phyloP scores from a whole-genome alignment of 1,139 yeast genomes.

The Saccharomycopsis crataegensis region DNA sequence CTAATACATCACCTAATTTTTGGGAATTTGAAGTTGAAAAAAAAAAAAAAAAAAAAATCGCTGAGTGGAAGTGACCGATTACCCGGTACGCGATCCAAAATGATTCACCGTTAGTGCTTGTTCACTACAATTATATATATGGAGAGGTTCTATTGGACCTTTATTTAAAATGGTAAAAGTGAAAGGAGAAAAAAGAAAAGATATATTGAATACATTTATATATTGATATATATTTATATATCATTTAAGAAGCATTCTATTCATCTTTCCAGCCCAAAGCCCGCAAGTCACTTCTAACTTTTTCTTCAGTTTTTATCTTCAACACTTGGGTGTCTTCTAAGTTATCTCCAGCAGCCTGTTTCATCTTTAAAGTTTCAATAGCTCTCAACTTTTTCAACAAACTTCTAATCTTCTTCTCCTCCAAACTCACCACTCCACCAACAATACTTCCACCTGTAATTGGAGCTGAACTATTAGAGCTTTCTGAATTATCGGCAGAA shows the following conservation, averaged over 20 bases:
- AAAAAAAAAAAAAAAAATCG: neutral
- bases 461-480: conserved; percentile 14
- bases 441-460: conserved; percentile 33
- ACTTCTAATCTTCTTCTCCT: conserved; percentile 88
- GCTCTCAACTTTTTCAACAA: conserved; percentile 90
- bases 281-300: conserved; percentile 64
- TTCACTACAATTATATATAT: neutral
- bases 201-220: neutral
- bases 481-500: conserved; percentile 24
- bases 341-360: conserved; percentile 76
- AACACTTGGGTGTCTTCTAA: conserved; percentile 89
- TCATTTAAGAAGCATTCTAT: neutral
- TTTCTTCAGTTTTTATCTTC: conserved; percentile 81
- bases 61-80: neutral
- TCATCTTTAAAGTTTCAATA: conserved; percentile 79
- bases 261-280: conserved; percentile 60
- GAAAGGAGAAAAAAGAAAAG: neutral
- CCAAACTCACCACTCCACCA: conserved; percentile 61
- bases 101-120: neutral
- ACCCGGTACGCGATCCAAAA: neutral
- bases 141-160: neutral
- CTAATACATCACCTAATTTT: neutral
- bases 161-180: neutral
- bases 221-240: no score
- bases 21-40: neutral